These are phyloP conservation scores for Triangularia setosa DNA, from an alignment of 2,329 filamentous ascomycete species.

Conservation along the genomic window DNA sequence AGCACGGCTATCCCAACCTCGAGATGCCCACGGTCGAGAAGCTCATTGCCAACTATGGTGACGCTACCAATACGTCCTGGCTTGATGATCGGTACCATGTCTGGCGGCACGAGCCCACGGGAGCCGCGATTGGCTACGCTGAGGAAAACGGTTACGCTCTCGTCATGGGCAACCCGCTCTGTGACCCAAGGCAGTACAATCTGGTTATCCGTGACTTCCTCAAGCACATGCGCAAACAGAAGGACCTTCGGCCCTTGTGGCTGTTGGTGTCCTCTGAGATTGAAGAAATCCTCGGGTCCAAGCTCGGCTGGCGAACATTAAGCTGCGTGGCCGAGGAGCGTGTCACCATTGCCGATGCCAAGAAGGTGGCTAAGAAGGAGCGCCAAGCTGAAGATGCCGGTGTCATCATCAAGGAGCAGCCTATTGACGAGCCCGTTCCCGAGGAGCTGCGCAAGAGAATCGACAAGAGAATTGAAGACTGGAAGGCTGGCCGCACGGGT, in stretches of 20 bases:
- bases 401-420: conserved; percentile 72
- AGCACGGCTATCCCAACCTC: conserved; percentile 35
- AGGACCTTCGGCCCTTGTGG: conserved; percentile 74
- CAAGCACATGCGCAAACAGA: conserved; percentile 54
- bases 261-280: conserved; percentile 76
- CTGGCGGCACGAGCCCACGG: conserved; percentile 75
- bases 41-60: conserved; percentile 91
- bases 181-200: conserved; percentile 71
- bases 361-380: conserved; percentile 65
- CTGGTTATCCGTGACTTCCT: conserved; percentile 72
- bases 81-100: conserved; percentile 83
- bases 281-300: conserved; percentile 74
- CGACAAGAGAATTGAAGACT: conserved; percentile 71
- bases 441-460: conserved; percentile 66
- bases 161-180: conserved; percentile 84
- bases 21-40: conserved; percentile 74
- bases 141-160: conserved; percentile 56
- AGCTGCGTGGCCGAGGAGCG: conserved; percentile 88
- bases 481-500: conserved; percentile 76
- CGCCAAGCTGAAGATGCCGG: conserved; percentile 78
- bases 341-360: conserved; percentile 66
- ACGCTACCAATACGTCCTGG: conserved; percentile 92
- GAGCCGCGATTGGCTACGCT: conserved; percentile 82
- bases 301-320: conserved; percentile 82
- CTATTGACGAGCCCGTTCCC: conserved; percentile 58